A percentile compares a stretch with the other conserved stretches of the same genome.
Evolutionary conservation across 139 green algal genomes (phyloP).

Genomic region (Eudorina sp.): DNA sequence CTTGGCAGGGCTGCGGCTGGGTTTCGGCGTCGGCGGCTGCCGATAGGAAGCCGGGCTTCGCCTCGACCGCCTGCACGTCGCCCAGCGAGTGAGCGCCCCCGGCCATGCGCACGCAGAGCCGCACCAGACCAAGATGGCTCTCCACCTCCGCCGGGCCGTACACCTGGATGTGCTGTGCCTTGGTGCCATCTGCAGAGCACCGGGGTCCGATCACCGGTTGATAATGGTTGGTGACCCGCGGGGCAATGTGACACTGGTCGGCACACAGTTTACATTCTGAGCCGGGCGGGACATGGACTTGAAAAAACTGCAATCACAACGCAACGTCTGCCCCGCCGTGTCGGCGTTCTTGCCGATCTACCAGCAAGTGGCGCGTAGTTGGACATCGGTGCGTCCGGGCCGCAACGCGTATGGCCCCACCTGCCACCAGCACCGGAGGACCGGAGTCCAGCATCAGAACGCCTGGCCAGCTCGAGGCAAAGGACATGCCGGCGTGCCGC

Average conservation of each 20-base stretch:
- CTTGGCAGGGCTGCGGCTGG: too few relatives aligned
- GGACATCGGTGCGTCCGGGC: not conserved
- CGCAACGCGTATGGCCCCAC: not conserved
- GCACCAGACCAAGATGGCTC: not conserved
- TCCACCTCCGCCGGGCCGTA: not conserved
- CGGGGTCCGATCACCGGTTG: not conserved
- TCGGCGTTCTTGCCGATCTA: too few relatives aligned
- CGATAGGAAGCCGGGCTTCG: not conserved
- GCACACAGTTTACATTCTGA: too few relatives aligned
- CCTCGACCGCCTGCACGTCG: not conserved
- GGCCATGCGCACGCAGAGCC: not conserved
- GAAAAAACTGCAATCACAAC: too few relatives aligned
- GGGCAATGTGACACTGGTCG: not conserved
- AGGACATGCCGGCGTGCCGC: not conserved
- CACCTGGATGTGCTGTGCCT: not conserved
- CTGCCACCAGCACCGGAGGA: conserved; percentile 22
- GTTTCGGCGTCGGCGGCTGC: too few relatives aligned
- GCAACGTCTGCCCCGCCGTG: too few relatives aligned
- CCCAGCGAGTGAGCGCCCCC: not conserved
- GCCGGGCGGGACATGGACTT: too few relatives aligned
- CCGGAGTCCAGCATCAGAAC: not conserved
- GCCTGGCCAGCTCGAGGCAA: not conserved
- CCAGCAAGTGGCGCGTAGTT: not conserved
- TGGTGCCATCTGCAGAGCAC: not conserved
- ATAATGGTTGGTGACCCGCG: not conserved